Conservation (phyloP, 352 stramenopile species). For the Paralagenidium karlingii region DNA sequence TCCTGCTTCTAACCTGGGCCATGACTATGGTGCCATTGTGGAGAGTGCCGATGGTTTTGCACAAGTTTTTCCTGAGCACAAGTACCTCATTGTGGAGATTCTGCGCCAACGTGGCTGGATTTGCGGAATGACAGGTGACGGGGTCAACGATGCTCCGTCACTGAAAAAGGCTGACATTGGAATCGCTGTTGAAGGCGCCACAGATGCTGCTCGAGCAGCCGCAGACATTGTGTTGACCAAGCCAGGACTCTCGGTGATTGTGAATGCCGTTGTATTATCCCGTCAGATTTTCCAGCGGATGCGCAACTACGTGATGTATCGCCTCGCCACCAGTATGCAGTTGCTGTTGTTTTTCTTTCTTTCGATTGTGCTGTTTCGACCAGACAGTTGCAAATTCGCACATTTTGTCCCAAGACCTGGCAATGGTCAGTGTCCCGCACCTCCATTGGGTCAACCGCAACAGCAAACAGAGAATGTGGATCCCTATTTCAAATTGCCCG, state of each 20-base stretch:
- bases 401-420: conserved; percentile 33
- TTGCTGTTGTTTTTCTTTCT: conserved; percentile 91
- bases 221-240: conserved; percentile 92
- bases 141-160: conserved; percentile 50
- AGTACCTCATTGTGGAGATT: conserved; percentile 84
- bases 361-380: conserved; percentile 82
- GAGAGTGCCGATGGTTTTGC: conserved; percentile 91
- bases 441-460: conserved; percentile 20
- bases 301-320: conserved; percentile 90
- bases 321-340: conserved; percentile 86
- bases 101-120: conserved; percentile 67
- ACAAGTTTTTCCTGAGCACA: conserved; percentile 88
- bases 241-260: conserved; percentile 86
- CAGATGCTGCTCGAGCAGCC: conserved; percentile 78
- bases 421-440: conserved; percentile 32
- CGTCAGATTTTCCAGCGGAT: conserved; percentile 92
- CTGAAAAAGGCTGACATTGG: conserved; percentile 62
- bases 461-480: conserved; percentile 30
- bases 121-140: conserved; percentile 66
- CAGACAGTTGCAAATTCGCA: conserved; percentile 54
- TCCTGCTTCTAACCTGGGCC: conserved; percentile 29
- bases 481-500: conserved; percentile 86
- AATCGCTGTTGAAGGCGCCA: conserved; percentile 74
- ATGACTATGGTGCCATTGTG: conserved; percentile 76
- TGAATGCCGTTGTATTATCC: conserved; percentile 82